Base-by-base conservation (phyloP, 2,329 filamentous ascomycete species). In the Hypoxylon sp. region DNA sequence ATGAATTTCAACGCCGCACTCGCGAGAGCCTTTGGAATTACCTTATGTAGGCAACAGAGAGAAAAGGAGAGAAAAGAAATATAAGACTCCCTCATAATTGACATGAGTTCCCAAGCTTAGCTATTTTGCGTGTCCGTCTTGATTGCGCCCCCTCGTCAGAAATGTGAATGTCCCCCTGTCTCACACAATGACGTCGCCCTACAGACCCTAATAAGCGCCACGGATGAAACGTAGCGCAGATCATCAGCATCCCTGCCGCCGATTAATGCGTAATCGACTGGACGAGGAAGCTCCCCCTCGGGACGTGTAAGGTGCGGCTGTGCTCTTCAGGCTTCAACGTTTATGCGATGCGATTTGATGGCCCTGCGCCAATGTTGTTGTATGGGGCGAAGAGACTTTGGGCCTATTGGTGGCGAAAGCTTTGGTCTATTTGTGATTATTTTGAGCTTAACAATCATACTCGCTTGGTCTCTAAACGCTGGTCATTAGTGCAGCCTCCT, bases 181-280 rank as follows among this genome's bases (percentile, higher is more conserved):
- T 65, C 46, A 48, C 12, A 44, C 30, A 56, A 62, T 68, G 62
- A 68, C 65, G 65, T 68, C 62, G 65, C 54, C 65, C 54, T 20
- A 18, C 32, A 58, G n/a, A n/a, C n/a, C 49, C 36, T 55, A 55
- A 60, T 58, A 59, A 63, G 67, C 64, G 64, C 64, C 48, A 18
- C 55, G n/a, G 28, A 61, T 67, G 67, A 69, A 65, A 69, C 64
- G 48, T 60, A 64, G 53, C 53, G 54, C 22, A 56, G 56, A 64
- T 67, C 57, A 9, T 48, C 42, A 42, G 18, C 3, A 67, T 44
- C 64, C 64, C 64, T 67, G 60, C 45, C 40, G 60, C 45, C 54
- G 57, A 61, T 67, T 59, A 30, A n/a, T n/a, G n/a, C n/a, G n/a
- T n/a, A n/a, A 69, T 67, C 48, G 49, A 69, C 60, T 69, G 66